Evolutionary conservation across 495 filamentous ascomycete genomes (phyloP), one percentile per base, ranked within the genome.

Genomic region (Sphaerosporella brunnea): DNA sequence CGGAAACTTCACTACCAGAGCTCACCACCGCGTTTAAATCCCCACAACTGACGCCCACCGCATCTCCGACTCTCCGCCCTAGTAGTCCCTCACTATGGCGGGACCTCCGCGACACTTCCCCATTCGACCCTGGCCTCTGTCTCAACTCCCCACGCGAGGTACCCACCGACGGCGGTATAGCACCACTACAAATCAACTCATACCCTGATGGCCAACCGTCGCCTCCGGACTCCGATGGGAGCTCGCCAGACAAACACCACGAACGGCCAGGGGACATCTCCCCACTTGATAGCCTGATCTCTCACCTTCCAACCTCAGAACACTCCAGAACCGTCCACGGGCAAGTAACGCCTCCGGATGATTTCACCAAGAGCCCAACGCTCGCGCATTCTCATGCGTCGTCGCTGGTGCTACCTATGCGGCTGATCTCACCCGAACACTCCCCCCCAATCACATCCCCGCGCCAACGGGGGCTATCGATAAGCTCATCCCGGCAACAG

Each of bases 321-420:
- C 3, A 4, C 28, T 32, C 48, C 1, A 41, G 48, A 16, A 45
- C 48, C n/a, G 26, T 45, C 32, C 48, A 50, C 20, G 48, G 48
- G 1, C 48, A 50, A 30, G 42, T 50, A 9, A 50, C 48, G 0
- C 48, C 48, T 13, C 48, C 48, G 21, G 48, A 50, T 11, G 48
- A 50, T 28, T 23, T 16, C 21, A 20, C 10, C 5, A 43, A 43
- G 10, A 21, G 18, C 43, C 28, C 43, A 5, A 7, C 5, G n/a
- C 28, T 30, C 24, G 23, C 4, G 20, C 20, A 4, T 9, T 21
- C 13, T 3, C 23, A 15, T 25, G 24, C 11, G 7, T 19, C 39
- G 8, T 43, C 43, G 16, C 25, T 46, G 4, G 18, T 35, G 5
- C 43, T 46, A 4, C 28, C 43, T 13, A 30, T 34, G 13, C 24